phyloP scores from a whole-genome alignment of 1,139 yeast species.

The Taphrina confusa region DNA sequence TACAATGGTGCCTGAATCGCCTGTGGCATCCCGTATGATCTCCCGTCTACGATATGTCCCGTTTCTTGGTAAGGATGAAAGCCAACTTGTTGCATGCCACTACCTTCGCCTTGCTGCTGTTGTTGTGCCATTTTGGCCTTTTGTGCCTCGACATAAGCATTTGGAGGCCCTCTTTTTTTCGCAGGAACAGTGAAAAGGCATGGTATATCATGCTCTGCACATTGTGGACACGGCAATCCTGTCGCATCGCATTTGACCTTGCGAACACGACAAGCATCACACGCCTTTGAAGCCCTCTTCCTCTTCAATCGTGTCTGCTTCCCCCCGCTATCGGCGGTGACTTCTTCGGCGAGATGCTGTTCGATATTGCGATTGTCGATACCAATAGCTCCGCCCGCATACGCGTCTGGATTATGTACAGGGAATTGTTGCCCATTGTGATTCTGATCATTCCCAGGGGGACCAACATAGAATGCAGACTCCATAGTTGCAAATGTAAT shows the following conservation, averaged over 20 bases:
- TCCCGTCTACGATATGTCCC: not conserved
- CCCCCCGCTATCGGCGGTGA: not conserved
- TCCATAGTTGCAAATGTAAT: not conserved
- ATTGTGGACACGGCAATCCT: conserved; percentile 16
- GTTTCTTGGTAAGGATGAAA: not conserved
- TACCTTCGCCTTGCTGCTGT: conserved; percentile 6
- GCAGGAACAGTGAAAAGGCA: conserved; percentile 15
- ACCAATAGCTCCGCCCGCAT: not conserved
- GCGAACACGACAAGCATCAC: conserved; percentile 16
- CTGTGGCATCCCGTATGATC: not conserved
- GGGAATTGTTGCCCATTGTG: conserved; percentile 8
- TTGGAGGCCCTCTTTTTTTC: conserved; percentile 16
- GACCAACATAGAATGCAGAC: conserved; percentile 5
- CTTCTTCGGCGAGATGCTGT: not conserved
- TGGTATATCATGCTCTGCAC: conserved; percentile 20
- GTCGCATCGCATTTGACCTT: conserved; percentile 23
- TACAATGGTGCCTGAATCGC: not conserved
- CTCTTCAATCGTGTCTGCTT: conserved; percentile 13
- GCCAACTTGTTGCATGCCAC: not conserved
- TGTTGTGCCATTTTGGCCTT: conserved; percentile 6
- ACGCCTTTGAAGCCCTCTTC: conserved; percentile 26
- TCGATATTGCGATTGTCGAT: not conserved
- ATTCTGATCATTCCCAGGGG: not conserved
- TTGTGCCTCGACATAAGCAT: conserved; percentile 28
- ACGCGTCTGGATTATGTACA: not conserved